These are phyloP conservation scores for Vachellia pachyceras DNA, from an alignment of 306 rosid genomes.

Conservation along the genomic window DNA sequence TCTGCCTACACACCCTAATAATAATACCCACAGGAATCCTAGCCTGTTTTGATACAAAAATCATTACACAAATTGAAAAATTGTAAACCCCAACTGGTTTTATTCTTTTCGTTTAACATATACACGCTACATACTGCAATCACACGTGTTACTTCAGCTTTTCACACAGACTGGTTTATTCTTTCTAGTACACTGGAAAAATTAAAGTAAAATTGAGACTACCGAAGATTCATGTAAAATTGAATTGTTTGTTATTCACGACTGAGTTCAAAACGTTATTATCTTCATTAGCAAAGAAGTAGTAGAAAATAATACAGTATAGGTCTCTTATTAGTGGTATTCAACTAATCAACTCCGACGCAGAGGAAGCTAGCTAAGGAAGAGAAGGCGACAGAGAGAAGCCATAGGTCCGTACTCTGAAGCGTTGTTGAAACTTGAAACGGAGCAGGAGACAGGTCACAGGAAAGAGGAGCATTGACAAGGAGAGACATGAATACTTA, in stretches of 20 bases:
- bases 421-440: conserved; percentile 6
- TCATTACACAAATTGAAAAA: conserved; percentile 2
- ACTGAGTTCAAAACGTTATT: background rate
- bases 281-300: background rate
- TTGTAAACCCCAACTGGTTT: background rate
- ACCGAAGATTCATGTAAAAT: background rate
- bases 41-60: conserved; percentile 2
- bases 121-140: background rate
- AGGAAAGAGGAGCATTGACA: background rate
- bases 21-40: background rate
- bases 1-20: conserved; percentile 13
- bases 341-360: background rate
- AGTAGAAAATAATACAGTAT: background rate
- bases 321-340: background rate
- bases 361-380: background rate
- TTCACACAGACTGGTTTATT: background rate
- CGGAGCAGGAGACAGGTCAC: background rate
- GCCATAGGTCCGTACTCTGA: background rate
- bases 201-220: background rate
- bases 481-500: background rate
- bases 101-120: background rate
- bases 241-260: background rate
- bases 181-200: background rate
- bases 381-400: background rate
- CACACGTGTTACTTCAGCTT: background rate